A percentile compares a stretch with the other conserved stretches of the same genome.
These are phyloP conservation scores for Aspergillus alliaceus DNA, from an alignment of 2,329 filamentous ascomycete genomes.

Conservation along the genomic window DNA sequence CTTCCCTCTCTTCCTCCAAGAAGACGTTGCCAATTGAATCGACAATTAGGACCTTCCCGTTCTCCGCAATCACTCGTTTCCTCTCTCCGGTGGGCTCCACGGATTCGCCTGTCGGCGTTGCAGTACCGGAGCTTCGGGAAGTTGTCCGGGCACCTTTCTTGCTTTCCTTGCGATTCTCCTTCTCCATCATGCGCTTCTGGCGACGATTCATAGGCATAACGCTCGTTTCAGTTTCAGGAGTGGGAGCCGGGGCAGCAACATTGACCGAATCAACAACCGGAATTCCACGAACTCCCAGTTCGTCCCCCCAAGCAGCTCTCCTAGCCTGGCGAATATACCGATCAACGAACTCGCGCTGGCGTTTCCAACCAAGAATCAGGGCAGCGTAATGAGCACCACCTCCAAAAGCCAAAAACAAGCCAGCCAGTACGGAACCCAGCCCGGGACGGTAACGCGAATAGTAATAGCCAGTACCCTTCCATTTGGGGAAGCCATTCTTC, in stretches of 20 bases:
- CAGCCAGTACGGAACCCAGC: constrained; percentile 77
- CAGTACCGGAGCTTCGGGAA: constrained; percentile 44
- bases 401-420: constrained; percentile 78
- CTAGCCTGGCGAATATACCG: constrained; percentile 89
- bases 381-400: constrained; percentile 85
- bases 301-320: constrained; percentile 86
- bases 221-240: constrained; percentile 49
- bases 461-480: constrained; percentile 98
- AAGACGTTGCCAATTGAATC: constrained; percentile 91
- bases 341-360: constrained; percentile 87
- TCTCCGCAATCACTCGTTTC: constrained; percentile 88
- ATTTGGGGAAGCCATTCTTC: constrained; percentile 86
- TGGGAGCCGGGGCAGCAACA: constrained; percentile 29
- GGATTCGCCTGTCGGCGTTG: constrained; percentile 53
- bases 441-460: constrained; percentile 92
- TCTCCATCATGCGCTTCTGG: constrained; percentile 86
- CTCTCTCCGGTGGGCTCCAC: constrained; percentile 71
- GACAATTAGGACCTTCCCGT: constrained; percentile 91
- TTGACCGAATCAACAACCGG: constrained; percentile 59
- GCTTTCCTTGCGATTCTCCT: constrained; percentile 69
- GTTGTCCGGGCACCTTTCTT: constrained; percentile 45
- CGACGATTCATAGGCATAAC: constrained; percentile 72
- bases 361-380: constrained; percentile 82
- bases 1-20: constrained; percentile 86
- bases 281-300: constrained; percentile 64